Percentiles rank a stretch among this genome's conserved stretches.
Conservation (phyloP, 768 basidiomycete species). For the Chlorophyllum brunneum region DNA sequence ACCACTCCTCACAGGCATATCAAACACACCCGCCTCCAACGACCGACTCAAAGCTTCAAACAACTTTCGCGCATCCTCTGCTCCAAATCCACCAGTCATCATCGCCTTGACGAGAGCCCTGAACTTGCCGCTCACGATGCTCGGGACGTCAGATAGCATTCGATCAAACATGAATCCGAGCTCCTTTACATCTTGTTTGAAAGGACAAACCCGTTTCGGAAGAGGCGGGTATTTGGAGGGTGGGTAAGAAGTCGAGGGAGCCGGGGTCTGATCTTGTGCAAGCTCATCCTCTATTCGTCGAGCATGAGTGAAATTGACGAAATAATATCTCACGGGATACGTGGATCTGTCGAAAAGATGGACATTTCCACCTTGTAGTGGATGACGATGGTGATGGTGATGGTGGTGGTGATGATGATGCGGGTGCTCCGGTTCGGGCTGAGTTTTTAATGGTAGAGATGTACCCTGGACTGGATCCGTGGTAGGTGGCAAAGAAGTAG, state of each 20-base stretch:
- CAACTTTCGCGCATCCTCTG: slow-evolving; percentile 44
- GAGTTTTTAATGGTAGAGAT: background rate
- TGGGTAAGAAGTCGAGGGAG: background rate
- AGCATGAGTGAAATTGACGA: slow-evolving; percentile 25
- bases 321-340: slow-evolving; percentile 38
- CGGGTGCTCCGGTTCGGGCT: background rate
- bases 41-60: slow-evolving; percentile 47
- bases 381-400: slow-evolving; percentile 13
- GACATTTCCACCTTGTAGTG: slow-evolving; percentile 9
- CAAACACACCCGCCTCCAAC: slow-evolving; percentile 39
- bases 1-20: slow-evolving; percentile 15
- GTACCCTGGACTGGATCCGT: background rate
- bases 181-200: slow-evolving; percentile 35
- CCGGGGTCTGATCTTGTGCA: background rate
- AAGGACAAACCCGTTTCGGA: slow-evolving; percentile 19
- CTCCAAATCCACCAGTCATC: slow-evolving; percentile 42
- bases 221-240: slow-evolving; percentile 13
- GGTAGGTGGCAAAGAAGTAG: background rate
- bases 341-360: slow-evolving; percentile 30
- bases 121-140: slow-evolving; percentile 25
- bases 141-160: slow-evolving; percentile 29
- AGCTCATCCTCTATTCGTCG: slow-evolving; percentile 13
- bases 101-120: slow-evolving; percentile 45
- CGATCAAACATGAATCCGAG: slow-evolving; percentile 35
- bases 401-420: background rate